Evolutionary conservation across 306 rosid species (phyloP), one percentile per base, ranked within the genome.

Genomic region (Begonia peltatifolia): DNA sequence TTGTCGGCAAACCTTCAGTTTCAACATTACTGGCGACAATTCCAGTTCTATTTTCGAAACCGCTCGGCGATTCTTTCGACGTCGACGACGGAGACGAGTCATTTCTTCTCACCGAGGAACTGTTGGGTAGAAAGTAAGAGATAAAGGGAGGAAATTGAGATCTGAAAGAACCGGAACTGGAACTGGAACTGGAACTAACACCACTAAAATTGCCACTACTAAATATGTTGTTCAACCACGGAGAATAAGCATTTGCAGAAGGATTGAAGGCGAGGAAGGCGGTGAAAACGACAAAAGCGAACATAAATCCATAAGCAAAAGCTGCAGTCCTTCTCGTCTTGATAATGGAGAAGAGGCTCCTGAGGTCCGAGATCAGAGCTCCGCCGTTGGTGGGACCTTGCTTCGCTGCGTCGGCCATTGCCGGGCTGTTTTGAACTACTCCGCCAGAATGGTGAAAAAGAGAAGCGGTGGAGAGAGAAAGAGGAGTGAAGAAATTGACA

Each of bases 381-480:
- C 67, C 67, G 3, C 78, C 74, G 20, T 68, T 76, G 57, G 66
- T 46, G 44, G 83, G 80, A 12, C 17, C 58, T 57, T 76, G 71
- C 79, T 90, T 90, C 9, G 79, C 58, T 47, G 82, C 65, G 58
- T 83, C 92, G 9, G 94, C 88, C 99, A 86, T 86, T 76, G 71
- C 41, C 12, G 11, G 35, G 42, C 35, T 3, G 46, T 36, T 35
- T 42, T 10, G 42, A 44, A 13, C 7, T 1, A 13, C 55, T 30
- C 46, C 12, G 18, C 15, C 48, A 17, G 2, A 30, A 2, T 5
- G n/a, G 9, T 20, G 53, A 13, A 12, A 41, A 47, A 9, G 36
- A 38, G 63, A 42, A 14, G 57, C 47, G 10, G 18, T 9, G 10
- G 14, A 18, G 17, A 23, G 55, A 18, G 17, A 49, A 10, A 52